Base-by-base conservation (phyloP, 306 rosid species). In the Cucurbita ficifolia region DNA sequence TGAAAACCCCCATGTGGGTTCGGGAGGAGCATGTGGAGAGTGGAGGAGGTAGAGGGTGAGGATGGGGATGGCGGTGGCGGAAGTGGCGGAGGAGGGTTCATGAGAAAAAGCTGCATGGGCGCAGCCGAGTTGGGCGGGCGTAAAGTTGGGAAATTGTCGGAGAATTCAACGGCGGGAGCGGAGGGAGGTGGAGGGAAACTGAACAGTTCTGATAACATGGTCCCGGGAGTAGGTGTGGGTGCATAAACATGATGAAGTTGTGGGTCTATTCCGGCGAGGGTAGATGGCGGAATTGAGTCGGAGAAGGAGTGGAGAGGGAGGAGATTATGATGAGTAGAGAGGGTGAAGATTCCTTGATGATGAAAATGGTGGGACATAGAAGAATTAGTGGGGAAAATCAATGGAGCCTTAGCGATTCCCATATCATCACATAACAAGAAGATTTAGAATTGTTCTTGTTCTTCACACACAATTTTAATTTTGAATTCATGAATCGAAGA, bases 351-450 rank as follows among this genome's bases (percentile, higher is more conserved):
- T 80, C 89, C 88, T 70, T 49, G 92, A 77, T 17, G 91, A 3
- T 88, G 92, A 79, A 82, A 89, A 74, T 93, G 94, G 38, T 90
- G 98, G 87, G 98, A 93, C 98, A 93, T 93, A 93, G 90, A 88
- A 79, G 90, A 88, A 79, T 81, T 86, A 21, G 77, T 68, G 67
- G 76, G 73, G 76, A 76, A 54, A 38, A 78, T 77, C 80, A 82
- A 67, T 8, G 79, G 75, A 53, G 57, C 77, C 54, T 85, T 63
- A 76, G 79, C 82, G 84, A 85, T 77, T 80, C 87, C 91, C 96
- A 90, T 90, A 58, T 82, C 82, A 58, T 82, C 82, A 80, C 67
- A 77, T 29, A 63, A 63, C 5, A 35, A 61, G 10, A 61, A 38
- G 5, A 16, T 36, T 61, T 61, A 49, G 14, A 13, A 45, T 39